Evolutionary conservation across 495 filamentous ascomycete genomes (phyloP), one percentile per base, ranked within the genome.

Genomic region (Tetracladium setigerum): DNA sequence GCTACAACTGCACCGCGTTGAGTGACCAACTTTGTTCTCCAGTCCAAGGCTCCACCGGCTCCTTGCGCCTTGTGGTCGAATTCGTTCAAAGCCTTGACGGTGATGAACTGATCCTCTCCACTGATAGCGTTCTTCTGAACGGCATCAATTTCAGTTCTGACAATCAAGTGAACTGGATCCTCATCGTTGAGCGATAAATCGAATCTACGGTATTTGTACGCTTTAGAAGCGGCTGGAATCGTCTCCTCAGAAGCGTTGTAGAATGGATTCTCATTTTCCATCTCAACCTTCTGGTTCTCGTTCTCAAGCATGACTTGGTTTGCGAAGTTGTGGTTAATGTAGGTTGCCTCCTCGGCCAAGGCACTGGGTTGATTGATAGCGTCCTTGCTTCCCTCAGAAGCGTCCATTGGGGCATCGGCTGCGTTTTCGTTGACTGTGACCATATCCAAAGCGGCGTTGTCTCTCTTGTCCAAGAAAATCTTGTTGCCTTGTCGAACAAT

Each of bases 251-350:
- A 73, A 31, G 88, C 77, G 68, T 91, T 95, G 75, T 98, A 95
- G 81, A 98, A 98, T 50, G 92, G 92, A 71, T 98, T 95, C 53
- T 88, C 84, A 70, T 95, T 72, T 18, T 77, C 57, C 76, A 96
- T 87, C 48, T 86, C 75, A 53, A 87, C 73, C 72, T 91, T 95
- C 58, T 76, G 66, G 42, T 71, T 73, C 46, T 87, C 76, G 52
- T 72, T 83, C 71, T 98, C 92, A 53, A 79, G 65, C 49, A 97
- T 88, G 41, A 88, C 87, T 74, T 97, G 92, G 65, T 92, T 83
- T 32, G 87, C 84, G 61, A 98, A 97, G 72, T 96, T 95, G 77
- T 97, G 90, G 77, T 97, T 98, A 82, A 98, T 98, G 72, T 95
- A 91, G 22, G 92, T 98, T 19, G 92, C 92, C 67, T 98, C 92